Conservation (phyloP, 2,329 filamentous ascomycete species). For the Gliomastix tumulicola region DNA sequence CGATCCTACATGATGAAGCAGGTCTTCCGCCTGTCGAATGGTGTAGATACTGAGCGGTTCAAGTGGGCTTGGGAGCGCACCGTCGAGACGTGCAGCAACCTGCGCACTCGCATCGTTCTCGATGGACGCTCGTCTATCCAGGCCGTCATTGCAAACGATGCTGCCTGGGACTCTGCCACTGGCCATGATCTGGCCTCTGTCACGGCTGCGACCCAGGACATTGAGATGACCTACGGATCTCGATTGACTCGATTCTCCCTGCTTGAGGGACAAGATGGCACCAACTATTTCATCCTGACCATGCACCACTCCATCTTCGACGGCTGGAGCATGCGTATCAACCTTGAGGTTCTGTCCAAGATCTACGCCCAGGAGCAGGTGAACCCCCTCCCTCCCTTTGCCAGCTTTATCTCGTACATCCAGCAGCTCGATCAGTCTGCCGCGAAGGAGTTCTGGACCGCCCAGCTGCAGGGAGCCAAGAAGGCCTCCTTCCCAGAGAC, state of each 20-base stretch:
- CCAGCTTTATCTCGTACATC: slow-evolving; percentile 32
- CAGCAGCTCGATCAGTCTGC: slow-evolving; percentile 16
- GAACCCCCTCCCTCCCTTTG: slow-evolving; percentile 16
- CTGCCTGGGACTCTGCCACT: neutral
- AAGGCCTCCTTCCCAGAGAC: slow-evolving; percentile 4
- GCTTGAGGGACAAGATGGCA: neutral
- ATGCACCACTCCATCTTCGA: slow-evolving; percentile 15
- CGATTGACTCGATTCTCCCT: neutral
- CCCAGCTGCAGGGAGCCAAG: slow-evolving; percentile 3
- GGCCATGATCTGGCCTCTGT: slow-evolving; percentile 3
- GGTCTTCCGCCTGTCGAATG: slow-evolving; percentile 6
- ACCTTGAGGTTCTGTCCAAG: slow-evolving; percentile 1
- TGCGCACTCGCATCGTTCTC: slow-evolving; percentile 3
- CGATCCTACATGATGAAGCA: slow-evolving; percentile 20
- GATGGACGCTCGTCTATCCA: neutral
- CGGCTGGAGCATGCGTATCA: slow-evolving; percentile 8
- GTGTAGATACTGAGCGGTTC: slow-evolving; percentile 12
- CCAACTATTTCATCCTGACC: slow-evolving; percentile 9
- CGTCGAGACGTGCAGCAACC: slow-evolving; percentile 3
- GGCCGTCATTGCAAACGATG: neutral
- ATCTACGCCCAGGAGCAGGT: slow-evolving; percentile 2
- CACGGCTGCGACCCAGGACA: too few species aligned
- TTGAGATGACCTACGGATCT: slow-evolving; percentile 1
- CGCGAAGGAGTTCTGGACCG: slow-evolving; percentile 1
- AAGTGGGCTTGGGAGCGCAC: slow-evolving; percentile 14